Conservation (phyloP, 345 rosid species). For the Lepidium aucheri region DNA sequence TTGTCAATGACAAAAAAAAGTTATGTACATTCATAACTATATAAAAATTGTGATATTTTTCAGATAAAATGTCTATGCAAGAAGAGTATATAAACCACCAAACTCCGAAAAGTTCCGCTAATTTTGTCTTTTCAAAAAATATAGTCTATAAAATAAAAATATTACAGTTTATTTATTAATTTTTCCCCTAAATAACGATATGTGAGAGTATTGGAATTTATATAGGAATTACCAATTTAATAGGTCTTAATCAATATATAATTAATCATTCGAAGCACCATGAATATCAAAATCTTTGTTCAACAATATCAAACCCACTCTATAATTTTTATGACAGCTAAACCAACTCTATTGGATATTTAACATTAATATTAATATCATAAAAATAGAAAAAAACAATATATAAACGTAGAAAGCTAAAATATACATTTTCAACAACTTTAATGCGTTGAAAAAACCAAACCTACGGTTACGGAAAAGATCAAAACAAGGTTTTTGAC, state of each 20-base stretch:
- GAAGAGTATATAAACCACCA: too few species aligned
- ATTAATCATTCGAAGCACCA: background rate
- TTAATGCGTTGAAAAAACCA: slow-evolving; percentile 3
- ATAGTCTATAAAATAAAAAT: too few species aligned
- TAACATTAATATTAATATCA: background rate
- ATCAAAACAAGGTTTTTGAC: background rate
- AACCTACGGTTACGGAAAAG: slow-evolving; percentile 7
- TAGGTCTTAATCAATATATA: background rate
- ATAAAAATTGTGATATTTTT: too few species aligned
- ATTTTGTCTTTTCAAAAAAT: too few species aligned
- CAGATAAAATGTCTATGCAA: too few species aligned
- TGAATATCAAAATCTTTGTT: background rate
- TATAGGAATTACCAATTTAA: background rate
- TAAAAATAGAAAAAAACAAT: background rate
- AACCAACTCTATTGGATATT: too few species aligned
- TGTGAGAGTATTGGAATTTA: background rate
- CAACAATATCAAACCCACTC: slow-evolving; percentile 16
- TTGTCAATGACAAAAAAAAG: too few species aligned
- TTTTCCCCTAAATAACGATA: background rate
- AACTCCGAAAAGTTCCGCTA: too few species aligned
- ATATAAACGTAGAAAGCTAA: background rate
- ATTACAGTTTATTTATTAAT: too few species aligned
- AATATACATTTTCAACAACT: background rate
- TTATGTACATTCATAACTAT: too few species aligned
- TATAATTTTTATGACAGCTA: background rate